phyloP scores from a whole-genome alignment of 202 grass and related monocot species.

The Panicum hallii region DNA sequence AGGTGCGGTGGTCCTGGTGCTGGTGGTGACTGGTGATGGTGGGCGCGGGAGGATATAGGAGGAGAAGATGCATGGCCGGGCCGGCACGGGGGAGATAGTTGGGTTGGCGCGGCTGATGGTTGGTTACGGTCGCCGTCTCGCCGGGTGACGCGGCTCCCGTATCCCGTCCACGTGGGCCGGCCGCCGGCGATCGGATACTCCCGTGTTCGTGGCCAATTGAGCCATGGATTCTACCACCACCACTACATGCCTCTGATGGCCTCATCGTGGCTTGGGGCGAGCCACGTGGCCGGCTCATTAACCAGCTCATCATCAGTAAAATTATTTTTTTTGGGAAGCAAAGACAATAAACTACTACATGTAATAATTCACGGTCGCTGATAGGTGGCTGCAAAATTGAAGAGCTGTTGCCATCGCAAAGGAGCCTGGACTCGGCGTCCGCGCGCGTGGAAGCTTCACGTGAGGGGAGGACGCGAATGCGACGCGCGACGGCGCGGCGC shows the following conservation, averaged over 20 bases:
- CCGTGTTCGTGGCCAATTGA: background rate
- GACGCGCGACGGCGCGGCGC: no score
- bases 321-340: no score
- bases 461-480: no score
- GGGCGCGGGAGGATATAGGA: background rate
- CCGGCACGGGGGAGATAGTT: background rate
- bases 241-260: background rate
- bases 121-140: background rate
- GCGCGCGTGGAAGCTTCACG: no score
- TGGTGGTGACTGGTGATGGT: background rate
- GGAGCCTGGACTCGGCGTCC: no score
- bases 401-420: no score
- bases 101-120: background rate
- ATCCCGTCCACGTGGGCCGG: constrained; percentile 1
- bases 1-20: background rate
- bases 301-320: background rate
- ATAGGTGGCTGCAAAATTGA: no score
- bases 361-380: no score
- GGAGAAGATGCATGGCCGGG: background rate
- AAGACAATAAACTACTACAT: no score
- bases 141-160: background rate
- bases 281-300: background rate
- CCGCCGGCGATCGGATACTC: background rate
- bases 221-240: background rate
- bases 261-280: background rate